Base-by-base conservation (phyloP, 345 rosid genomes). In the Brassica incana region DNA sequence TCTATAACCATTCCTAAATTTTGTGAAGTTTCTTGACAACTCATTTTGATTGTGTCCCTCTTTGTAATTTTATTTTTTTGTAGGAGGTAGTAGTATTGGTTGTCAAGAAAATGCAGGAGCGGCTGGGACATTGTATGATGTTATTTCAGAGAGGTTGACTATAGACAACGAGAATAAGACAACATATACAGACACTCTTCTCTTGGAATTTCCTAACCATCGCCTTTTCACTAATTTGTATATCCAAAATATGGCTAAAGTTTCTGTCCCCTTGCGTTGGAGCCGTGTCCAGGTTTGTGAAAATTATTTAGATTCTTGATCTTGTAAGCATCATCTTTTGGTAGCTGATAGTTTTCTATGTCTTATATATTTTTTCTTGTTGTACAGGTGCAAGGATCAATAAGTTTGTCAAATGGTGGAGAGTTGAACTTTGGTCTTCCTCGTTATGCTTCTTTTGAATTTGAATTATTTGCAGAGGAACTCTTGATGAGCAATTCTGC, bases 251-350 rank as follows among this genome's bases (percentile, higher is more conserved):
- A 73, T 58, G 80, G 97, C 97, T 11, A 89, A 92, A 82, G 99
- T 96, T 71, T 80, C 91, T 78, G 98, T 95, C 82, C 98, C 98
- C 63, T 85, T 95, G 89, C 94, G 92, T 65, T 95, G 99, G 99
- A 90, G 99, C 80, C 98, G 99, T 80, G 99, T 93, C 75, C 99
- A 95, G 98, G 99, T 95, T 85, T 82, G 86, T 83, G 67, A 76
- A 76, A 67, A 6, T 58, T 82, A 59, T 71, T 48, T 45, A 27
- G 30, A 36, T 72, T 71, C 65, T 81, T 70, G 6, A 65, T 69
- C 3, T 50, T 27, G 20, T 60, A 50, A 50, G 0, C 33, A 27
- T 59, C 60, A 52, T 52, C 48, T 38, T 9, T 67, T 54, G 43
- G 18, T 45, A 56, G 8, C 50, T 20, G 27, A 16, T 48, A 32